Percentiles rank a stretch among this genome's conserved stretches.
These are phyloP conservation scores for Curvularia hawaiiensis DNA, from an alignment of 2,329 filamentous ascomycete genomes.

Conservation along the genomic window DNA sequence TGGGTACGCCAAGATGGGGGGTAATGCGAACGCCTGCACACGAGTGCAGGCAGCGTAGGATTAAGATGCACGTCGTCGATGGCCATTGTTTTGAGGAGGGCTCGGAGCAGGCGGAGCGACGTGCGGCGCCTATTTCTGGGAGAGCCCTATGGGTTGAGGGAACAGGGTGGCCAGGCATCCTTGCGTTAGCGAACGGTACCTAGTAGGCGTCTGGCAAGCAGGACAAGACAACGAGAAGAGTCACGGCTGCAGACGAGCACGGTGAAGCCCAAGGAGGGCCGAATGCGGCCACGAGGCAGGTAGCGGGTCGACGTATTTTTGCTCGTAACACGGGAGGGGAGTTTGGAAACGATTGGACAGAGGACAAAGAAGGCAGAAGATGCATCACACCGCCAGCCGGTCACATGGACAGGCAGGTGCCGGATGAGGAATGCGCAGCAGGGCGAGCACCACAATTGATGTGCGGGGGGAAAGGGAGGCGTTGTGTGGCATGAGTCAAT, in stretches of 20 bases:
- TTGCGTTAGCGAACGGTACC: constrained; percentile 14
- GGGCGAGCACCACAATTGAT: constrained; percentile 17
- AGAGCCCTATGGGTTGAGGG: constrained; percentile 11
- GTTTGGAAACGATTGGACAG: constrained; percentile 26
- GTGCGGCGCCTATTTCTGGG: constrained; percentile 33
- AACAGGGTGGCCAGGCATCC: constrained; percentile 14
- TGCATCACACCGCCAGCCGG: constrained; percentile 41
- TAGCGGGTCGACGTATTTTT: not conserved
- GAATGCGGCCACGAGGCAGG: constrained; percentile 1
- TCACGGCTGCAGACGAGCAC: not conserved
- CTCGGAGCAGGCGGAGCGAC: constrained; percentile 27
- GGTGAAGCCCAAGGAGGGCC: constrained; percentile 10
- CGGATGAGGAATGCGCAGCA: constrained; percentile 11
- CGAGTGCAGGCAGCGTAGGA: constrained; percentile 4
- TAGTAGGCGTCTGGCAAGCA: not conserved
- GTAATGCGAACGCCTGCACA: constrained; percentile 12
- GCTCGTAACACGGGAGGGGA: constrained; percentile 7
- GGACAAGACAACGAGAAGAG: not conserved
- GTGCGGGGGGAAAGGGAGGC: constrained; percentile 19
- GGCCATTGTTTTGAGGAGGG: constrained; percentile 14
- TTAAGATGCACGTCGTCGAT: constrained; percentile 38
- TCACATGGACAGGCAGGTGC: constrained; percentile 34
- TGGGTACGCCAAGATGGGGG: constrained; percentile 6
- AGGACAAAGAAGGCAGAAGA: constrained; percentile 6
- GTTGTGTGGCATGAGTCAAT: too few species aligned